Conservation (phyloP, 306 rosid genomes). For the Corylus americana region DNA sequence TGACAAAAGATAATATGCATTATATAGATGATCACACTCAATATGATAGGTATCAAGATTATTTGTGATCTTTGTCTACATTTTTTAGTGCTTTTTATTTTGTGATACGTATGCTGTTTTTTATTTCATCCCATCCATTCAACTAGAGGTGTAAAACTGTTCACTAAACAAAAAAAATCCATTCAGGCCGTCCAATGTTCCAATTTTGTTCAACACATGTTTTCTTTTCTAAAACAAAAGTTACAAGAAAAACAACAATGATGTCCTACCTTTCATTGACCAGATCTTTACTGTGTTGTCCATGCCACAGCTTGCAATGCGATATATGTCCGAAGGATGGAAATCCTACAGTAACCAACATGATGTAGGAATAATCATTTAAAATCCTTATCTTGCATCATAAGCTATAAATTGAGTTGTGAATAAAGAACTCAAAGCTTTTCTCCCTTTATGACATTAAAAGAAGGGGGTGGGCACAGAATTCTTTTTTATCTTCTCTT, state of each 20-base stretch:
- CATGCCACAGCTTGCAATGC: conserved; percentile 96
- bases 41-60: neutral
- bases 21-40: neutral
- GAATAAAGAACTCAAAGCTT: neutral
- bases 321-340: conserved; percentile 83
- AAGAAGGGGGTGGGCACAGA: conserved; percentile 2
- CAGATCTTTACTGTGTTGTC: conserved; percentile 96
- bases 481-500: conserved; percentile 33
- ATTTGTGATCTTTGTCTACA: neutral
- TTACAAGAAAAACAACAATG: neutral
- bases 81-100: neutral
- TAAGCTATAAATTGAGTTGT: neutral
- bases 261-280: conserved; percentile 85
- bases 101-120: neutral
- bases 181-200: neutral
- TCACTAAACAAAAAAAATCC: neutral
- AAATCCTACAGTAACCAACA: conserved; percentile 63
- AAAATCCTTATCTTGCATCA: conserved; percentile 6
- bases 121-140: neutral
- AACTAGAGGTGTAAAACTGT: neutral
- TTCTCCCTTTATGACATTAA: neutral
- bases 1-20: neutral
- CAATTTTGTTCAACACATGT: neutral
- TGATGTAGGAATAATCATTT: conserved; percentile 15
- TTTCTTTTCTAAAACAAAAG: neutral